phyloP scores from a whole-genome alignment of 768 basidiomycete species.

The Kwoniella dendrophila region DNA sequence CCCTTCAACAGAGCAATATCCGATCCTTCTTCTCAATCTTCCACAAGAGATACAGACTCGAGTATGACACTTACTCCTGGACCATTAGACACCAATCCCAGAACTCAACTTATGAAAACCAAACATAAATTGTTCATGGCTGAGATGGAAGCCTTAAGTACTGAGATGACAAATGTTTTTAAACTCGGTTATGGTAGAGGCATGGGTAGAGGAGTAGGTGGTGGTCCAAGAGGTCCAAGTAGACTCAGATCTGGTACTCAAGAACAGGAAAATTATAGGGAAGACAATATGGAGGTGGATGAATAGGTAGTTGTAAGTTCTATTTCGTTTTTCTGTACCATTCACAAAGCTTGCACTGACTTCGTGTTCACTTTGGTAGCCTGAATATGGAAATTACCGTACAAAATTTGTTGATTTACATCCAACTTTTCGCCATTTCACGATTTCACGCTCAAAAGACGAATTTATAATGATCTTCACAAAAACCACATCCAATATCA shows the following conservation, averaged over 20 bases:
- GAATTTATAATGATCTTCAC: no score
- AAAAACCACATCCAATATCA: no score
- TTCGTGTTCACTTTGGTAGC: background rate
- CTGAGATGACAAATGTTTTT: slow-evolving; percentile 21
- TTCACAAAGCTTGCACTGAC: background rate
- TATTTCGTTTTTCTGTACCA: background rate
- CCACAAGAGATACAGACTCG: slow-evolving; percentile 4
- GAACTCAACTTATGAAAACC: slow-evolving; percentile 13
- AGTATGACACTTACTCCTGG: slow-evolving; percentile 9
- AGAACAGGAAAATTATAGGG: background rate
- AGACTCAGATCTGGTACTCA: slow-evolving; percentile 7
- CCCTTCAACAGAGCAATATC: background rate
- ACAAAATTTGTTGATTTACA: no score
- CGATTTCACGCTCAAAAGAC: no score
- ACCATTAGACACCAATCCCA: slow-evolving; percentile 14
- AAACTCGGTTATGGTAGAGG: slow-evolving; percentile 20
- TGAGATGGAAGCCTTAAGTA: slow-evolving; percentile 14
- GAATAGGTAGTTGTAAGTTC: slow-evolving; percentile 6
- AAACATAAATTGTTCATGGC: slow-evolving; percentile 13
- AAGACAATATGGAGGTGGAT: slow-evolving; percentile 11
- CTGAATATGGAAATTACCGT: no score
- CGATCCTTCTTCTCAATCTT: slow-evolving; percentile 2
- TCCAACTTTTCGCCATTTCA: no score
- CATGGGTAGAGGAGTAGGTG: slow-evolving; percentile 10
- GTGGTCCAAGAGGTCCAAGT: slow-evolving; percentile 15